Evolutionary conservation across 108 stramenopile genomes (phyloP), one percentile per base, ranked within the genome.

Genomic region (Hondaea fermentalgiana): DNA sequence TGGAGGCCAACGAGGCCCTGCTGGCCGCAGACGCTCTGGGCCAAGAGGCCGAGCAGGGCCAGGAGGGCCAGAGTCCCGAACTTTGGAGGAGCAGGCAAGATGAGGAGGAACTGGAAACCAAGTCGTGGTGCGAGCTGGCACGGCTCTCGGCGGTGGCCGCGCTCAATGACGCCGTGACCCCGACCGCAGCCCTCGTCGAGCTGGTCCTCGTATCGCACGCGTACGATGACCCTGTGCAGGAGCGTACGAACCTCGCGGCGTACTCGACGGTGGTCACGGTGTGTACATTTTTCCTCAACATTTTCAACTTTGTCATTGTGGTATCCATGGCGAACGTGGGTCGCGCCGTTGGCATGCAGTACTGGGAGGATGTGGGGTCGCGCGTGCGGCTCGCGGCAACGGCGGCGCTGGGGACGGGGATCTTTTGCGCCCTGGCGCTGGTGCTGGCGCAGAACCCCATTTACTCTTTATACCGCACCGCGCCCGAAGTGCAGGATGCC

Each of bases 251-350:
- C 76, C 76, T 83, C 12, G 76, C 76, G 51, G 76, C 76, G 1
- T 83, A 83, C 76, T 53, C 76, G 49, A 83, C 76, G 5, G 76
- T 83, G 25, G 51, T 53, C 43, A 83, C 76, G 5, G 76, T 83
- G 51, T 44, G 60, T 5, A 69, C 45, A 16, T 88, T 88, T 21
- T 43, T 44, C 1, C 43, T 64, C 12, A 64, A 64, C 43, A 19
- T 88, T 2, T 88, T 88, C 49, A 88, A 88, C 43, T 88, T 88
- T 60, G 42, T 88, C 19, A 88, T 88, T 44, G 88, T 64, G 35
- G 88, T 88, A 17, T 43, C 43, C 12, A 88, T 88, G 88, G 47
- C 42, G 5, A 44, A 69, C n/a, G 88, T 88, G 14, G 59, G 60
- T 5, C 43, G 47, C n/a, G 88, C 88, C 5, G 88, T 88, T 0